Percentiles rank a stretch among this genome's conserved stretches.
These are phyloP conservation scores for Boletus holoroseus DNA, from an alignment of 1,284 basidiomycete species.

Conservation along the genomic window DNA sequence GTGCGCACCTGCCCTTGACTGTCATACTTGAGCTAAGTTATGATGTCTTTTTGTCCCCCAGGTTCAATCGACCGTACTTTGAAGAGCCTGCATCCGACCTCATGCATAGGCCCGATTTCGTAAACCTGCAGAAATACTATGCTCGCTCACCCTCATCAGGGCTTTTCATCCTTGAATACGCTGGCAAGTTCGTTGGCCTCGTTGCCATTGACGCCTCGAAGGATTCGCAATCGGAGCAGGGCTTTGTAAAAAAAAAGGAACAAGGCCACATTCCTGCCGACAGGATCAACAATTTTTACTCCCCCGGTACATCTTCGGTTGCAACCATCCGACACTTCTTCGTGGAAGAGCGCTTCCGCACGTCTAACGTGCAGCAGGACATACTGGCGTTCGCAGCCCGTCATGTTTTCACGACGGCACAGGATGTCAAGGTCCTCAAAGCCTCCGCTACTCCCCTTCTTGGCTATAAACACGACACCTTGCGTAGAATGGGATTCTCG, in stretches of 20 bases:
- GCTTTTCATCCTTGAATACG: slow-evolving; percentile 65
- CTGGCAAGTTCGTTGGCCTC: slow-evolving; percentile 57
- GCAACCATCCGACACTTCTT: slow-evolving; percentile 75
- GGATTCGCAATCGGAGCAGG: slow-evolving; percentile 33
- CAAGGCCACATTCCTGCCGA: slow-evolving; percentile 15
- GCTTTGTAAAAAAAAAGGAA: slow-evolving; percentile 22
- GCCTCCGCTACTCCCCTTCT: slow-evolving; percentile 47
- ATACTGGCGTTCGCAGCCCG: slow-evolving; percentile 55
- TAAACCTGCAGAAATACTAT: slow-evolving; percentile 54
- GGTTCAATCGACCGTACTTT: slow-evolving; percentile 67
- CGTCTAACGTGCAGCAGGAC: slow-evolving; percentile 57
- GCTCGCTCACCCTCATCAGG: slow-evolving; percentile 53
- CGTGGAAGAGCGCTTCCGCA: slow-evolving; percentile 60
- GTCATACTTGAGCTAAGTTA: slow-evolving; percentile 5
- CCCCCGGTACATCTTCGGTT: slow-evolving; percentile 38
- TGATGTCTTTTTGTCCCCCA: slow-evolving; percentile 26
- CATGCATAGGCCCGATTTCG: slow-evolving; percentile 56
- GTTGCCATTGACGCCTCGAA: slow-evolving; percentile 61
- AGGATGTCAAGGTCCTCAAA: slow-evolving; percentile 42
- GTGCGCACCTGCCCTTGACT: slow-evolving; percentile 33
- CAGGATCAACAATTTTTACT: slow-evolving; percentile 15
- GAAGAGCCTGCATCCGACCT: slow-evolving; percentile 50
- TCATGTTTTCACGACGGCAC: slow-evolving; percentile 48
- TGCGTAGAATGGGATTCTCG: slow-evolving; percentile 50
- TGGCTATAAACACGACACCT: slow-evolving; percentile 44